These are phyloP conservation scores for Cichorium intybus DNA, from an alignment of 140 eudicot species.

Conservation along the genomic window DNA sequence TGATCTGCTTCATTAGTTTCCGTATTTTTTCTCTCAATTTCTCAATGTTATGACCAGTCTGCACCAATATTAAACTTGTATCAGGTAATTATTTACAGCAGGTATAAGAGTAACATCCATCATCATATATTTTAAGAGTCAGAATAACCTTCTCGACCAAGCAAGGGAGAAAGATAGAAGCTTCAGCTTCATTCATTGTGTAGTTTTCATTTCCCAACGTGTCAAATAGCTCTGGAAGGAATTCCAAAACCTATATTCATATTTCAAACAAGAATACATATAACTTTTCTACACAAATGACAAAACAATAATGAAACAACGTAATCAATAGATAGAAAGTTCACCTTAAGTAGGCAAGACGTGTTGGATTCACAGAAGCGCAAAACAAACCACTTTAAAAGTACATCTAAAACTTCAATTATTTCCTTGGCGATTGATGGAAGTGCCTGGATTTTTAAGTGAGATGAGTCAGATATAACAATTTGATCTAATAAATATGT, in stretches of 20 bases:
- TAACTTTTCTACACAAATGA: no score
- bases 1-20: constrained; percentile 73
- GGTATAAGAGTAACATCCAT: background rate
- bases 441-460: constrained; percentile 72
- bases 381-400: constrained; percentile 93
- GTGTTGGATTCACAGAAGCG: constrained; percentile 96
- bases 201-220: constrained; percentile 76
- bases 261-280: background rate
- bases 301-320: background rate
- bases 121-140: background rate
- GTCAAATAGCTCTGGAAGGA: constrained; percentile 87
- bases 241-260: constrained; percentile 72
- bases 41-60: constrained; percentile 98
- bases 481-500: no score
- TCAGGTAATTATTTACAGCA: background rate
- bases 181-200: constrained; percentile 91
- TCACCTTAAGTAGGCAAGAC: constrained; percentile 91
- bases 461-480: no score
- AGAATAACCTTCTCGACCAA: constrained; percentile 81
- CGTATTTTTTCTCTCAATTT: constrained; percentile 90
- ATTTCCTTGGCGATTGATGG: constrained; percentile 70
- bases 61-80: constrained; percentile 11
- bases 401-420: constrained; percentile 78
- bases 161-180: constrained; percentile 94
- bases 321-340: background rate